These are phyloP conservation scores for Ilex asprella DNA, from an alignment of 257 asterid species.

Conservation along the genomic window DNA sequence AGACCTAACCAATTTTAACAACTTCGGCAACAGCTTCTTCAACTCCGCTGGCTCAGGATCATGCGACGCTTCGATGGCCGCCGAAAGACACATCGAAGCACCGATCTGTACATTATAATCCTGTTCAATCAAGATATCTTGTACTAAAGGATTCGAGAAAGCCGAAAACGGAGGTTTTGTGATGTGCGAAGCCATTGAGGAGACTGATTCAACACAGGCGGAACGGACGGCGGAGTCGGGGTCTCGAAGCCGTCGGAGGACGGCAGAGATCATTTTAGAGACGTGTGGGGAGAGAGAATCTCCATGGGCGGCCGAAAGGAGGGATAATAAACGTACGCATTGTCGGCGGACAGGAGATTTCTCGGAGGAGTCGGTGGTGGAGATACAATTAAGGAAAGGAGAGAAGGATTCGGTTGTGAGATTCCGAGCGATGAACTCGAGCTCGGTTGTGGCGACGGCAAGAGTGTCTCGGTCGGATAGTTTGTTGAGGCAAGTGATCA, in stretches of 20 bases:
- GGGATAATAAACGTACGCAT: slow-evolving; percentile 57
- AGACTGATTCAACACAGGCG: slow-evolving; percentile 70
- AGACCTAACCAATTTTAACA: slow-evolving; percentile 46
- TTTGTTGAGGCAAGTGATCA: slow-evolving; percentile 53
- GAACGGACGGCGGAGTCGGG: slow-evolving; percentile 69
- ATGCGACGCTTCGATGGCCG: slow-evolving; percentile 73
- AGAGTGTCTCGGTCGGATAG: slow-evolving; percentile 84
- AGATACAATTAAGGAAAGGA: slow-evolving; percentile 56
- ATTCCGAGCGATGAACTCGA: slow-evolving; percentile 54
- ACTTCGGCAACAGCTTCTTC: slow-evolving; percentile 50
- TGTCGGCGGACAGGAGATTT: slow-evolving; percentile 91
- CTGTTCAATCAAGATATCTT: slow-evolving; percentile 70
- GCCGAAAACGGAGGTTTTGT: slow-evolving; percentile 49
- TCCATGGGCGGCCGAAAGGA: slow-evolving; percentile 69
- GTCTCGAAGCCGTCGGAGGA: slow-evolving; percentile 82
- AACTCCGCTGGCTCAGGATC: slow-evolving; percentile 58
- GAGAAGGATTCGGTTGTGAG: slow-evolving; percentile 47
- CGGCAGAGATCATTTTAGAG: slow-evolving; percentile 53
- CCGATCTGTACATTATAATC: slow-evolving; percentile 72
- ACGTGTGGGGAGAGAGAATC: slow-evolving; percentile 65
- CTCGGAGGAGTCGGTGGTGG: slow-evolving; percentile 63
- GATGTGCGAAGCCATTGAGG: slow-evolving; percentile 54
- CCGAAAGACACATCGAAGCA: slow-evolving; percentile 67
- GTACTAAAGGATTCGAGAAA: slow-evolving; percentile 56
- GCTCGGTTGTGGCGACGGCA: slow-evolving; percentile 59